Conservation (phyloP, 495 filamentous ascomycete species). For the Talaromyces thailandensis region DNA sequence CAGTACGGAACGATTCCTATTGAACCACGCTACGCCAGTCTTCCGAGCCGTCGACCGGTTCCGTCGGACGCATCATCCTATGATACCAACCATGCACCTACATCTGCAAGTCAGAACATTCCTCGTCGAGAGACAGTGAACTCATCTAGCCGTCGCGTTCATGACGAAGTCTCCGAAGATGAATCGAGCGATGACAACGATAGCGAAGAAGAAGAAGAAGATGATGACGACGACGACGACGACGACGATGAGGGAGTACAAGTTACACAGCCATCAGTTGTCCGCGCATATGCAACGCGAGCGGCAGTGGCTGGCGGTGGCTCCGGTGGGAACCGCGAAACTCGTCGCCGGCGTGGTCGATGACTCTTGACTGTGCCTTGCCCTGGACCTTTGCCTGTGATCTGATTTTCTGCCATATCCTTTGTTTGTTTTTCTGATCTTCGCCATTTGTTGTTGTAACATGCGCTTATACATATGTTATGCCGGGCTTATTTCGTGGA, state of each 20-base stretch:
- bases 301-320: slow-evolving; percentile 1
- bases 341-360: not conserved
- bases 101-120: slow-evolving; percentile 10
- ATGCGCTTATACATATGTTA: not conserved
- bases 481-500: not conserved
- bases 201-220: slow-evolving; percentile 11
- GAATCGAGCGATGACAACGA: slow-evolving; percentile 9
- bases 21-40: slow-evolving; percentile 16
- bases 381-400: not conserved
- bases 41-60: slow-evolving; percentile 12
- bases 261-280: not conserved
- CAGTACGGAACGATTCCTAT: slow-evolving; percentile 14
- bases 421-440: not conserved
- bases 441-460: not conserved
- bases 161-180: not conserved
- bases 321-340: not conserved
- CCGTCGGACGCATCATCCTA: slow-evolving; percentile 12
- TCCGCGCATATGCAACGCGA: not conserved
- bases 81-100: slow-evolving; percentile 13
- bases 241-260: slow-evolving; percentile 26
- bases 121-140: not conserved
- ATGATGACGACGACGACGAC: slow-evolving; percentile 10
- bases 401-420: not conserved
- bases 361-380: not conserved
- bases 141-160: not conserved